These are phyloP conservation scores for Andrographis paniculata DNA, from an alignment of 305 asterid genomes.

Conservation along the genomic window DNA sequence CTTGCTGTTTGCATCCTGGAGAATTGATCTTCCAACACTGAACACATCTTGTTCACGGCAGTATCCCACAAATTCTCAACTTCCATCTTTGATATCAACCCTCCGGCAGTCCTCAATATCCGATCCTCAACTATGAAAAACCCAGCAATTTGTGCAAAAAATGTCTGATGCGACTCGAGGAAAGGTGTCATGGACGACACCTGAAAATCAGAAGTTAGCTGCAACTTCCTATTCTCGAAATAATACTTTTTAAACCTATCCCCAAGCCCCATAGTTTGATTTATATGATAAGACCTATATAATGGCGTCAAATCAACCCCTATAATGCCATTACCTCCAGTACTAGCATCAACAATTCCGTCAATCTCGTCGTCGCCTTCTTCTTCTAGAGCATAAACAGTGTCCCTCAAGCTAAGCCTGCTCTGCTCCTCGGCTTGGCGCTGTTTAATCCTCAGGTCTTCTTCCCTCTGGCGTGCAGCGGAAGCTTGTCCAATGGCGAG, in stretches of 20 bases:
- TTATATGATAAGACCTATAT: constrained; percentile 76
- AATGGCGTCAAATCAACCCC: constrained; percentile 87
- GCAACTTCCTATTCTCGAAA: constrained; percentile 90
- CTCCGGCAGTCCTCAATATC: constrained; percentile 87
- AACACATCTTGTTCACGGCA: constrained; percentile 93
- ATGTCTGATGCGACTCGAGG: constrained; percentile 85
- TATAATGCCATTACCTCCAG: constrained; percentile 40
- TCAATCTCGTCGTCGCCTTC: constrained; percentile 71
- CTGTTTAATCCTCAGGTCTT: constrained; percentile 81
- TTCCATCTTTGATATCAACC: constrained; percentile 73
- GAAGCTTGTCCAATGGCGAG: constrained; percentile 97
- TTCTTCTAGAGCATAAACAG: constrained; percentile 76
- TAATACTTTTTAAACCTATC: constrained; percentile 79
- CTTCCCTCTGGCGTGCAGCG: constrained; percentile 90
- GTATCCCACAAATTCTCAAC: constrained; percentile 98
- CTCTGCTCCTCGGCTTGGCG: constrained; percentile 98
- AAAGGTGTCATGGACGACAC: constrained; percentile 97
- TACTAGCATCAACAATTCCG: constrained; percentile 32
- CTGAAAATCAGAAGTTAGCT: constrained; percentile 90
- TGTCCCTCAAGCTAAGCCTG: constrained; percentile 72
- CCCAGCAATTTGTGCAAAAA: constrained; percentile 95
- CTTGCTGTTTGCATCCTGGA: constrained; percentile 98
- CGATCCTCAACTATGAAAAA: constrained; percentile 93
- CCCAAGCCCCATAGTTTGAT: constrained; percentile 80
- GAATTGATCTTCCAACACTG: constrained; percentile 94